Evolutionary conservation across 176 grass and related monocot species (phyloP), one percentile per base, ranked within the genome.

Genomic region (Olyra latifolia): DNA sequence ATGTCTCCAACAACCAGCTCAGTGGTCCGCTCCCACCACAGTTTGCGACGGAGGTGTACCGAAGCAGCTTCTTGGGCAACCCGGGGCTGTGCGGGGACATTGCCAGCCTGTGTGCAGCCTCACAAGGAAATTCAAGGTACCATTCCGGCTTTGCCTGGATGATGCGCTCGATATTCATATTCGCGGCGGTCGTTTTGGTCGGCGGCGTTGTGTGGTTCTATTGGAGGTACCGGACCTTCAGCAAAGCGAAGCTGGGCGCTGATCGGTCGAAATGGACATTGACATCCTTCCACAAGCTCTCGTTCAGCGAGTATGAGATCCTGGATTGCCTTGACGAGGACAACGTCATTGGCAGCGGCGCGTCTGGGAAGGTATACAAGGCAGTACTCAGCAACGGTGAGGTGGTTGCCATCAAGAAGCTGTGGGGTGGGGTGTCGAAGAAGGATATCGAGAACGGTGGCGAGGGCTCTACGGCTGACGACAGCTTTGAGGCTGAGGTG

Each of bases 321-420:
- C 43, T 98, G 10, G 88, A 93, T 1, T 82, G 89, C 80, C 90
- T 98, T 10, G 85, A 89, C 0, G 95, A 94, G 54, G 88, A 93
- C 19, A 93, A 93, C 20, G 92, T 93, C 28, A 91, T 98, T 0
- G 95, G 95, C 45, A 85, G 76, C 3, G 95, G 95, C 0, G 92
- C 85, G 0, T 94, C 95, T 0, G 95, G 95, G 30, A 98, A 98
- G 78, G 95, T 98, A 11, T 98, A 98, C 88, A 98, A 94, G 86
- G 92, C 86, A 0, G 90, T 87, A 38, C 79, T 98, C 2, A 78
- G 92, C 78, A 93, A 81, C 7, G 92, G 90, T 11, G 92, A 94
- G 58, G 70, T 72, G 0, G 92, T 94, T 1, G 95, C 95, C 0
- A 88, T 98, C 16, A 98, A 98, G 87, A 98, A 98, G 78, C 81